phyloP scores from a whole-genome alignment of 176 grass and related monocot species.

The Microstegium vimineum region DNA sequence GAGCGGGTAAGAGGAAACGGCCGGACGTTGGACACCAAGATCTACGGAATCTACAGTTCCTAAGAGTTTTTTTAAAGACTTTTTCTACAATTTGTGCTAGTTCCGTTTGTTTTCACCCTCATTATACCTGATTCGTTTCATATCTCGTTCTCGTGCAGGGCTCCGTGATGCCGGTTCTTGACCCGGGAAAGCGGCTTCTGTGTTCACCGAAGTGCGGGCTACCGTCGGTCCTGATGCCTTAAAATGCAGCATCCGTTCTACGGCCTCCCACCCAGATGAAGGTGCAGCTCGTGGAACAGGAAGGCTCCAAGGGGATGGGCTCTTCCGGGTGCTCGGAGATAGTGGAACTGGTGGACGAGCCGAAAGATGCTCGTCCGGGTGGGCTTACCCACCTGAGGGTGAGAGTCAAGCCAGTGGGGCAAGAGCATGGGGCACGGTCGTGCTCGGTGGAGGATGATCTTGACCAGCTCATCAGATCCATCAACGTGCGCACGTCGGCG shows the following conservation, averaged over 20 bases:
- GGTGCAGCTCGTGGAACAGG: conserved; percentile 3
- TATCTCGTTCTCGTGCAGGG: conserved; percentile 3
- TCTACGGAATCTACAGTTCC: not conserved
- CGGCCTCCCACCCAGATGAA: conserved; percentile 27
- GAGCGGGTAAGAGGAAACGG: not conserved
- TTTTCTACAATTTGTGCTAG: not conserved
- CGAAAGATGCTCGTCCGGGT: conserved; percentile 29
- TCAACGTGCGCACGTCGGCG: conserved; percentile 55
- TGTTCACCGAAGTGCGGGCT: conserved; percentile 6
- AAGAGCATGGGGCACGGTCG: conserved; percentile 30
- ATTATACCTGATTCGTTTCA: conserved; percentile 10
- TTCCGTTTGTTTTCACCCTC: not conserved
- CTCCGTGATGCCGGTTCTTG: conserved; percentile 31
- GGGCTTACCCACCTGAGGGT: conserved; percentile 55
- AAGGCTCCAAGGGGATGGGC: conserved; percentile 36
- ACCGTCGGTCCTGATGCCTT: not conserved
- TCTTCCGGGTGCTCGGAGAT: conserved; percentile 84
- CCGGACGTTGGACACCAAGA: not conserved
- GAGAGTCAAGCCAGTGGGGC: conserved; percentile 60
- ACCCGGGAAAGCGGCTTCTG: conserved; percentile 6
- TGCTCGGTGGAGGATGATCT: conserved; percentile 72
- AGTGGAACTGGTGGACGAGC: conserved; percentile 66
- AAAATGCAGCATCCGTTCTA: conserved; percentile 22
- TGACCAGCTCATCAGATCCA: conserved; percentile 62
- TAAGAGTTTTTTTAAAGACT: not conserved